Base-by-base conservation (phyloP, 306 rosid species). In the Styphnolobium japonicum region DNA sequence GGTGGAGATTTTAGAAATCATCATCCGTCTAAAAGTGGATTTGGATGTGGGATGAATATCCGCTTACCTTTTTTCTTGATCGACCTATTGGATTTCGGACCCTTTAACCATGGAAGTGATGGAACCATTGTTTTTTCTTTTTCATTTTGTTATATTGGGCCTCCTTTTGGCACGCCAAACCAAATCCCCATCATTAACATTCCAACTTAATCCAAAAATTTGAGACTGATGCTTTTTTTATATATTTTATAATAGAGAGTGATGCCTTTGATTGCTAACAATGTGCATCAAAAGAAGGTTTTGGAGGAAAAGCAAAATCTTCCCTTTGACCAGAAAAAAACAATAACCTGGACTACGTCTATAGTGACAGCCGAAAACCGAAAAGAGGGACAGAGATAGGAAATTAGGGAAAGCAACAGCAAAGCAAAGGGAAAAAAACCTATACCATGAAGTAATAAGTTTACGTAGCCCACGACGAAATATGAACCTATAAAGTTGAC, bases 191-290 rank as follows among this genome's bases (percentile, higher is more conserved):
- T 81, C 79, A 81, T 81, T 75, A 77, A 65, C 16, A 60, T 67
- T 60, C 49, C 67, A 73, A 70, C 79, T 61, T 19, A 39, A 51
- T 81, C 78, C 10, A 31, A 77, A 73, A 40, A 31, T 77, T 65
- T 64, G 81, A 40, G 77, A 81, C 69, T 81, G 67, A 85, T 67
- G 46, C 46, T 77, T 22, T n/a, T n/a, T n/a, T n/a, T n/a, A n/a
- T n/a, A n/a, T n/a, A n/a, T n/a, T n/a, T n/a, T n/a, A n/a, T n/a
- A n/a, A n/a, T n/a, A n/a, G n/a, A n/a, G n/a, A n/a, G n/a, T n/a
- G n/a, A n/a, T n/a, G n/a, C n/a, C 69, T 58, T 85, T 85, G 86
- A 77, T 85, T 85, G 52, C 75, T 33, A 55, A 60, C 83, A 81
- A 81, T 81, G 81, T 65, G 81, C 69, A 67, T 45, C 76, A 65